A percentile compares a stretch with the other conserved stretches of the same genome.
These are phyloP conservation scores for Boletus rubescentipes DNA, from an alignment of 768 basidiomycete genomes.

Conservation along the genomic window DNA sequence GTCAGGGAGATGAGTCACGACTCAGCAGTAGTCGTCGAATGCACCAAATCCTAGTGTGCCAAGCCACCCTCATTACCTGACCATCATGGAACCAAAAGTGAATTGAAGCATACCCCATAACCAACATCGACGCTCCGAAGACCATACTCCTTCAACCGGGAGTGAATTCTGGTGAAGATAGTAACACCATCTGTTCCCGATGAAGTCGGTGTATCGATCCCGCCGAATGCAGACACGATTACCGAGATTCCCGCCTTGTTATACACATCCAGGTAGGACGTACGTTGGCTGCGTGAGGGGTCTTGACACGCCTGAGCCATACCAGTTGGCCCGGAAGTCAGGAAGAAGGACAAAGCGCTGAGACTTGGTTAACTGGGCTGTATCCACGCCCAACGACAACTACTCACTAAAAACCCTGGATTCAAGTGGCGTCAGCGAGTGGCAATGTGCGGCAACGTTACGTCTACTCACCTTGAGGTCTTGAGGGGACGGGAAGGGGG, in stretches of 20 bases:
- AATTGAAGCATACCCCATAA: background rate
- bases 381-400: too few species aligned
- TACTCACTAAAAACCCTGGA: background rate
- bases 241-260: background rate
- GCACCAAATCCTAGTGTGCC: conserved; percentile 56
- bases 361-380: background rate
- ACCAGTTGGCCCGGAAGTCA: background rate
- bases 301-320: background rate
- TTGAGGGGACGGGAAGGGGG: background rate
- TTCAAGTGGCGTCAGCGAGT: background rate
- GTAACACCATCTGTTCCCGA: background rate
- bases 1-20: conserved; percentile 36
- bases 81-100: background rate
- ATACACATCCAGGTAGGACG: background rate
- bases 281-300: background rate
- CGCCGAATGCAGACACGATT: background rate
- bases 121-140: background rate
- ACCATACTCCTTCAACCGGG: background rate
- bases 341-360: background rate
- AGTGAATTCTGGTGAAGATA: background rate
- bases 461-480: background rate
- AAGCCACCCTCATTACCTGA: background rate
- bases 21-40: conserved; percentile 49
- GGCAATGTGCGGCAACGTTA: too few species aligned
- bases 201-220: background rate